Base-by-base conservation (phyloP, 192 early-diverging fungal species). In the Gigaspora rosea region DNA sequence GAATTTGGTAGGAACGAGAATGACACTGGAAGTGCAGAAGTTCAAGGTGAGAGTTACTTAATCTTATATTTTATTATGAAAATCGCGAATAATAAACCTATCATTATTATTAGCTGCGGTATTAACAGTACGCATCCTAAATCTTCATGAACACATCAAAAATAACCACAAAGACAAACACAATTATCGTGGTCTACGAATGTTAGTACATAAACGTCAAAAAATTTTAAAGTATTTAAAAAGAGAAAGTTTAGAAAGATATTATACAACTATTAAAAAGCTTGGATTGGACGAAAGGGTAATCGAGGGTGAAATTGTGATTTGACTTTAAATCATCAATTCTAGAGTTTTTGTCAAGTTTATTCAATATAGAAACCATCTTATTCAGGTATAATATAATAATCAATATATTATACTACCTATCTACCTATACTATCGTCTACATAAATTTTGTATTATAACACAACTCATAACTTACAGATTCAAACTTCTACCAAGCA, bases 21-120 rank as follows among this genome's bases (percentile, higher is more conserved):
- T 36, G 97, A 99, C 82, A 95, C 96, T 13, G 97, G 97, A 18
- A 95, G 92, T 77, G 84, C 95, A 8, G 94, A 95, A 82, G 97
- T 96, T 15, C 97, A 99, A 91, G 92, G 93, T 94, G 84, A 47
- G 75, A 54, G 32, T 35, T 16, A n/a, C 51, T 69, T 46, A 49
- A 15, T 66, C 8, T 0, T 52, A 0, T 20, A n/a, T 48, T 46
- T 9, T 22, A 46, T 54, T 18, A 63, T 54, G 35, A 54, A 41
- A 72, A 15, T 12, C n/a, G 22, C 7, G 33, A 15, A 56, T 18
- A 36, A 8, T 15, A 36, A 18, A 0, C 56, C n/a, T 36, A 27
- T 76, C 9, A 22, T 71, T 59, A 35, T 33, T 48, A n/a, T 20
- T 80, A 95, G 97, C 94, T 54, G 96, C 96, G 3, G 86, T 97